phyloP scores from a whole-genome alignment of 805 yeast genomes.

The Pichia kluyveri region DNA sequence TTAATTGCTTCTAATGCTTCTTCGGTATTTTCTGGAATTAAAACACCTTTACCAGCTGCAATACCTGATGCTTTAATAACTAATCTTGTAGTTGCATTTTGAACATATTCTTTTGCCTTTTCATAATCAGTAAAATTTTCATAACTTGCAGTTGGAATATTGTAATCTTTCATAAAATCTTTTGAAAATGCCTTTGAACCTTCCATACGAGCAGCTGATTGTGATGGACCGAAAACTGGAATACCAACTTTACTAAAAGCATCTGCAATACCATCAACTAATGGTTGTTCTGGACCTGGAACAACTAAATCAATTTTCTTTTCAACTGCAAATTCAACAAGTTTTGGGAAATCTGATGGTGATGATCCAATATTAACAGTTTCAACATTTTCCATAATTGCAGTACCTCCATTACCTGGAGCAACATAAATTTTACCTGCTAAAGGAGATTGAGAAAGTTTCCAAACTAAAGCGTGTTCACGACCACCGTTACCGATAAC shows the following conservation, averaged over 20 bases:
- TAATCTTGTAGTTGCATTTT: constrained; percentile 56
- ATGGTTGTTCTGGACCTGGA: constrained; percentile 99
- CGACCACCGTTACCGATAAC: constrained; percentile 98
- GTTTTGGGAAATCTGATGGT: constrained; percentile 55
- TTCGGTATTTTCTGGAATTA: constrained; percentile 74
- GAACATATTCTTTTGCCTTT: constrained; percentile 64
- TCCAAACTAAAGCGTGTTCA: constrained; percentile 96
- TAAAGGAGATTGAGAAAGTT: constrained; percentile 65
- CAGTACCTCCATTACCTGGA: constrained; percentile 95
- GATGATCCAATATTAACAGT: constrained; percentile 64
- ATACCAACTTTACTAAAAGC: constrained; percentile 75
- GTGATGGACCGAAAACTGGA: constrained; percentile 95
- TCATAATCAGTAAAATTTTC: constrained; percentile 72
- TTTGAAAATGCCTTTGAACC: constrained; percentile 95
- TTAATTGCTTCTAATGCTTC: constrained; percentile 82
- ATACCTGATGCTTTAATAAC: constrained; percentile 97
- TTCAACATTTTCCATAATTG: constrained; percentile 46
- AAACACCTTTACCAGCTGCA: constrained; percentile 98
- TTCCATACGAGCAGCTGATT: constrained; percentile 86
- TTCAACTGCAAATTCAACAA: constrained; percentile 67
- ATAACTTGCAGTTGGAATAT: constrained; percentile 91
- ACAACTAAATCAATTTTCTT: constrained; percentile 65
- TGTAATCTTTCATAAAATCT: constrained; percentile 84
- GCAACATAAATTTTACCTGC: constrained; percentile 79
- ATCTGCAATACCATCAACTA: constrained; percentile 84